These are phyloP conservation scores for Globisporangium cylindrosporum DNA, from an alignment of 352 stramenopile species.

Conservation along the genomic window DNA sequence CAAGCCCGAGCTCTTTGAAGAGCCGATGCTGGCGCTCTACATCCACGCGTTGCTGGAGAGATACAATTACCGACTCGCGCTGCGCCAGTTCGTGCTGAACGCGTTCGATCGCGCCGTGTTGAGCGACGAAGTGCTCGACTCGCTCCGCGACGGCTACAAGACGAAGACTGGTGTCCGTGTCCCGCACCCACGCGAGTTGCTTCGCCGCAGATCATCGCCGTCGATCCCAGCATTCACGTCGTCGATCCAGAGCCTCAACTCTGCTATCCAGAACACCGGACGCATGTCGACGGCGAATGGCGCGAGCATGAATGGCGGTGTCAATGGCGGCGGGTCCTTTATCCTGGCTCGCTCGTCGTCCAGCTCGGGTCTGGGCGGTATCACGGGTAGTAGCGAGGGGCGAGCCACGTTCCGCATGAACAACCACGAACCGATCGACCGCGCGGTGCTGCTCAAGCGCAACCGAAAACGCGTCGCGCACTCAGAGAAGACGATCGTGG, in stretches of 20 bases:
- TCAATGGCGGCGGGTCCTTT: constrained; percentile 12
- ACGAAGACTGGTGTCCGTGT: constrained; percentile 41
- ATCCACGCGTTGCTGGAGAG: constrained; percentile 80
- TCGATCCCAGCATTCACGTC: constrained; percentile 86
- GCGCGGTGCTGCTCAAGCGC: constrained; percentile 74
- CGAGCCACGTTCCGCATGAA: constrained; percentile 63
- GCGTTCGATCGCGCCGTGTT: constrained; percentile 70
- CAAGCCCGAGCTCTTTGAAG: constrained; percentile 79
- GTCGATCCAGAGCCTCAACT: constrained; percentile 79
- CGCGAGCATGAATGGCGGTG: constrained; percentile 5
- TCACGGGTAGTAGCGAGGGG: constrained; percentile 28
- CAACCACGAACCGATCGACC: constrained; percentile 62
- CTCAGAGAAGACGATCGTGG: constrained; percentile 86
- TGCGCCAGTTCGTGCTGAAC: constrained; percentile 86
- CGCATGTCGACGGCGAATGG: constrained; percentile 51
- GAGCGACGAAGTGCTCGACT: constrained; percentile 78
- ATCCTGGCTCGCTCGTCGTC: constrained; percentile 19
- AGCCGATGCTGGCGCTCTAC: constrained; percentile 78
- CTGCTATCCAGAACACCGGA: constrained; percentile 72
- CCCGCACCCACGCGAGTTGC: constrained; percentile 43
- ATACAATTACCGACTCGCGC: constrained; percentile 82
- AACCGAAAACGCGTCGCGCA: constrained; percentile 67
- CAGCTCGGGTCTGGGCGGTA: constrained; percentile 21
- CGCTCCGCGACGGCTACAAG: constrained; percentile 51
- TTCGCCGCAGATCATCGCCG: constrained; percentile 75